Base-by-base conservation (phyloP, 495 filamentous ascomycete species). In the Annulohypoxylon bovei region DNA sequence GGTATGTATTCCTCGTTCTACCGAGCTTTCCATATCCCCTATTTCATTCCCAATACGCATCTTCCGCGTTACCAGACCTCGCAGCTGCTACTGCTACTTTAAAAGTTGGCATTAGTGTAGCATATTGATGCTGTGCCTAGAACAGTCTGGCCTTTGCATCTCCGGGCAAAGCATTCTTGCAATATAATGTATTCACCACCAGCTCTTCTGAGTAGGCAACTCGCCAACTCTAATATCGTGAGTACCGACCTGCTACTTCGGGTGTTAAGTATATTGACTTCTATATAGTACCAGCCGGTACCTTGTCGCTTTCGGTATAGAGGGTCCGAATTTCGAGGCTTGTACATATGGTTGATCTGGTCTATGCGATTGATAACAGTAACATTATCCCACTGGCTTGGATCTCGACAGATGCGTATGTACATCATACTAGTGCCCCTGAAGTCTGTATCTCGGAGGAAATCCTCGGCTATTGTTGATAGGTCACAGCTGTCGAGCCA, bases 321-420 rank as follows among this genome's bases (percentile, higher is more conserved):
- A 64, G 35, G 52, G 35, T 59, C 55, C 52, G 25, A 40, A 50
- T 59, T 49, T 32, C 37, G 52, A 27, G 42, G 46, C 54, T 54
- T 59, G 16, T 35, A 32, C 52, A 58, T 52, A 33, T 47, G 44
- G 27, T 37, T 39, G 49, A 37, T 47, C 40, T 25, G 6, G 67
- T 70, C 67, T 40, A 60, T 70, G 67, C 60, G 37, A 49, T 42
- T 1, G 44, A 33, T 60, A 60, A 14, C 42, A 40, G 67, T 28
- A 55, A 28, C 27, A 30, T n/a, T 63, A 25, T 59, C 22, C 23
- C 33, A 7, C 37, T 39, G 47, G 30, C 60, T 60, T 42, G 53
- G 59, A 49, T 50, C 53, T 52, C 46, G 62, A 65, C 46, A 39
- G 46, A 32, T 8, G n/a, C n/a, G 6, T 30, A 53, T 18, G 55